A percentile compares a stretch with the other conserved stretches of the same genome.
Evolutionary conservation across 805 yeast species (phyloP).

Genomic region (Peterozyma xylosa): DNA sequence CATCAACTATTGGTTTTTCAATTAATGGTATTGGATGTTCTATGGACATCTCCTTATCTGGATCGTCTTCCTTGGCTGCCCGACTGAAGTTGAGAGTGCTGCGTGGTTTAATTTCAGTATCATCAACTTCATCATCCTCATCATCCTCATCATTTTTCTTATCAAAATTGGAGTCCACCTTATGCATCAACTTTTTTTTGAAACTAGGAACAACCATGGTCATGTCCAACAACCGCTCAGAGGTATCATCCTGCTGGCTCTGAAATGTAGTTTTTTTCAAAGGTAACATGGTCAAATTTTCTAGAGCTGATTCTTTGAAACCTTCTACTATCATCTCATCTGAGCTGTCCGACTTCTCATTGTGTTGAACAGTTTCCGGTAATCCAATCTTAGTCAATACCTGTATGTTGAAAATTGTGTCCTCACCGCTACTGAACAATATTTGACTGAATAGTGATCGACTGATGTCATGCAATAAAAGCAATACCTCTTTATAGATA

Average conservation of each 20-base stretch:
- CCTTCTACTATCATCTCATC: constrained; percentile 10
- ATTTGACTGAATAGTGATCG: background rate
- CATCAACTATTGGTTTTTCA: no score
- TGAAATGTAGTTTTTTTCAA: constrained; percentile 8
- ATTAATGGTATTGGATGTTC: no score
- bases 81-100: no score
- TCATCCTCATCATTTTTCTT: background rate
- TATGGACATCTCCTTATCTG: no score
- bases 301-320: constrained; percentile 12
- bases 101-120: background rate
- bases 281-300: constrained; percentile 22
- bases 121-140: constrained; percentile 2
- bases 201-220: constrained; percentile 16
- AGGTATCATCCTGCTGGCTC: no score
- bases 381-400: constrained; percentile 15
- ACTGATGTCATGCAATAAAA: background rate
- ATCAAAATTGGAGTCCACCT: background rate
- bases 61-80: no score
- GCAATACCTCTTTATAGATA: background rate
- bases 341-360: constrained; percentile 6
- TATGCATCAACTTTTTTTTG: constrained; percentile 10
- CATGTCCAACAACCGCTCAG: constrained; percentile 12
- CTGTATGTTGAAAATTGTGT: constrained; percentile 13
- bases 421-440: background rate
- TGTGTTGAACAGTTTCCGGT: constrained; percentile 5